phyloP scores from a whole-genome alignment of 2,329 filamentous ascomycete genomes.

The Cadophora luteo-olivacea region DNA sequence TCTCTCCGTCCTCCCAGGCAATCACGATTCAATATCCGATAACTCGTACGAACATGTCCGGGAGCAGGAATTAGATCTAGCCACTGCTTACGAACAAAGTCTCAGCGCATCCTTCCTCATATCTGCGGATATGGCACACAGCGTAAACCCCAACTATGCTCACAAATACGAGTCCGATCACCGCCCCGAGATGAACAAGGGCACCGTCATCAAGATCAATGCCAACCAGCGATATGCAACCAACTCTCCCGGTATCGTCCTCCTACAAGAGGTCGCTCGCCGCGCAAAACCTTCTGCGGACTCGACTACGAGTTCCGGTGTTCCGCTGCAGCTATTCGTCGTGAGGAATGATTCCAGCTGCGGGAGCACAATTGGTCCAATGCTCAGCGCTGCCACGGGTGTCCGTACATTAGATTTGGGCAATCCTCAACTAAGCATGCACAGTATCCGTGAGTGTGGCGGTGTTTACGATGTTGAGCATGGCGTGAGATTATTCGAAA shows the following conservation, averaged over 20 bases:
- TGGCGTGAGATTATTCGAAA: conserved; percentile 83
- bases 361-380: conserved; percentile 97
- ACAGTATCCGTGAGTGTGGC: conserved; percentile 92
- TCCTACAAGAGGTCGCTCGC: conserved; percentile 85
- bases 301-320: conserved; percentile 61
- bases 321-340: conserved; percentile 94
- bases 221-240: conserved; percentile 97
- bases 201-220: conserved; percentile 97
- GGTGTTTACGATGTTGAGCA: conserved; percentile 88
- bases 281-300: conserved; percentile 58
- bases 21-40: conserved; percentile 58
- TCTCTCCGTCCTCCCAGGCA: conserved; percentile 76
- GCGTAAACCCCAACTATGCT: conserved; percentile 92
- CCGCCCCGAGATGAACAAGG: conserved; percentile 93
- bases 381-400: conserved; percentile 86
- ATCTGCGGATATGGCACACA: conserved; percentile 97
- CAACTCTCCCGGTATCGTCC: conserved; percentile 92
- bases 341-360: conserved; percentile 95
- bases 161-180: conserved; percentile 92
- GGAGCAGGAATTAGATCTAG: conserved; percentile 64
- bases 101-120: conserved; percentile 90
- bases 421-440: conserved; percentile 82
- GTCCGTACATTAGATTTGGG: conserved; percentile 71
- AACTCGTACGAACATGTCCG: conserved; percentile 67
- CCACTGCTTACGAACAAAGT: conserved; percentile 92